Conservation (phyloP, 345 rosid species). For the Lenwebbia sp. region DNA sequence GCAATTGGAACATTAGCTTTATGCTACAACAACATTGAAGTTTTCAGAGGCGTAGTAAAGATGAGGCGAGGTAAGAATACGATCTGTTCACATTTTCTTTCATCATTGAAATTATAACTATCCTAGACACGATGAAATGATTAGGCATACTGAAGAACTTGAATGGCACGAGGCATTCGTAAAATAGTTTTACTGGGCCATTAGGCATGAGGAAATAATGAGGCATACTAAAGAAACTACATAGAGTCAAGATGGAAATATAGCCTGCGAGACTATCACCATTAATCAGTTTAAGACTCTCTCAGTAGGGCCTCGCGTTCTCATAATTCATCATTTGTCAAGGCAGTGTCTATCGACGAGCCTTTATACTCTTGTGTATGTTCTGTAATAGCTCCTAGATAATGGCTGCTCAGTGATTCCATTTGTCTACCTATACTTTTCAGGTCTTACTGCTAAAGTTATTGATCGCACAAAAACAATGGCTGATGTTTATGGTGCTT, state of each 20-base stretch:
- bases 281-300: neutral
- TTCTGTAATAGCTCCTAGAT: neutral
- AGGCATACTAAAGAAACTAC: neutral
- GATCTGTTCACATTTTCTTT: neutral
- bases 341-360: neutral
- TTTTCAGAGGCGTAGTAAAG: constrained; percentile 92
- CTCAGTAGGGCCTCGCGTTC: neutral
- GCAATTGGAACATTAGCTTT: constrained; percentile 92
- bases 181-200: neutral
- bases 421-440: neutral
- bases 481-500: constrained; percentile 88
- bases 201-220: neutral
- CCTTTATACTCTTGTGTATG: neutral
- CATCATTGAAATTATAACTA: neutral
- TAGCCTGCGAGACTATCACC: neutral
- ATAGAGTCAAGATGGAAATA: neutral
- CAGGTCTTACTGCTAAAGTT: constrained; percentile 91
- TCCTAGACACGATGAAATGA: neutral
- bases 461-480: constrained; percentile 67
- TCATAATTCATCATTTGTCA: neutral
- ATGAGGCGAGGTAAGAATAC: constrained; percentile 85
- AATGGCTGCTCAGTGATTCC: neutral
- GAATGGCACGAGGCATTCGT: neutral
- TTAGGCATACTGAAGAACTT: neutral
- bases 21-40: constrained; percentile 83